Evolutionary conservation across 352 stramenopile species (phyloP), one percentile per base, ranked within the genome.

Genomic region (Phytophthora sp.): DNA sequence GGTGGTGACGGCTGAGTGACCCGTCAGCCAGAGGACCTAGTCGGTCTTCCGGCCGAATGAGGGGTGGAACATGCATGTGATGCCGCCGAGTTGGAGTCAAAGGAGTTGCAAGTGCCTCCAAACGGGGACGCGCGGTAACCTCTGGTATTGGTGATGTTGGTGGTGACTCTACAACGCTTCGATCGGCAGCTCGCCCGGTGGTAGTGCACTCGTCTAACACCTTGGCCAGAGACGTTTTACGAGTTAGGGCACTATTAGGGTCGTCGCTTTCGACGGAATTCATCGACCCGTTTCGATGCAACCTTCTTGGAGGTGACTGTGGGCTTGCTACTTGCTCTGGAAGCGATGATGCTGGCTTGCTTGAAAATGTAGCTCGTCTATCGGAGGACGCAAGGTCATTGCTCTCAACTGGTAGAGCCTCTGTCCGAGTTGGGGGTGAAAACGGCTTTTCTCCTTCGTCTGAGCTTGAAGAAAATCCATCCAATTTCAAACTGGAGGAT

Each of bases 151-250:
- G 28, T 13, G 18, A 12, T 41, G 37, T 10, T 8, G 26, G 27
- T n/a, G 56, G 7, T 13, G 45, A 6, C 17, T 38, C 42, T 23
- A 35, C 15, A 27, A 38, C 21, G 4, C 7, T 38, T n/a, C 20
- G 24, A 20, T 53, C 44, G n/a, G n/a, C 27, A 0, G 32, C 17
- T 4, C 26, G 28, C 5, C 30, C 13, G 13, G 62, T 48, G 2
- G 54, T 26, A 26, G 71, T 21, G 18, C 50, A 76, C 18, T 51
- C 44, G 17, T 69, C 66, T 17, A 76, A 37, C 30, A 49, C 69
- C 39, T 74, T 76, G 0, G 31, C 49, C 2, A 78, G 49, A 6
- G 72, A 81, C 24, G 53, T 57, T 45, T 54, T 37, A 3, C 59
- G 66, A 10, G 43, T 24, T 0, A 74, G 41, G 13, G 21, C 30